phyloP scores from a whole-genome alignment of 2,329 filamentous ascomycete genomes.

The Graphilbum fragrans region DNA sequence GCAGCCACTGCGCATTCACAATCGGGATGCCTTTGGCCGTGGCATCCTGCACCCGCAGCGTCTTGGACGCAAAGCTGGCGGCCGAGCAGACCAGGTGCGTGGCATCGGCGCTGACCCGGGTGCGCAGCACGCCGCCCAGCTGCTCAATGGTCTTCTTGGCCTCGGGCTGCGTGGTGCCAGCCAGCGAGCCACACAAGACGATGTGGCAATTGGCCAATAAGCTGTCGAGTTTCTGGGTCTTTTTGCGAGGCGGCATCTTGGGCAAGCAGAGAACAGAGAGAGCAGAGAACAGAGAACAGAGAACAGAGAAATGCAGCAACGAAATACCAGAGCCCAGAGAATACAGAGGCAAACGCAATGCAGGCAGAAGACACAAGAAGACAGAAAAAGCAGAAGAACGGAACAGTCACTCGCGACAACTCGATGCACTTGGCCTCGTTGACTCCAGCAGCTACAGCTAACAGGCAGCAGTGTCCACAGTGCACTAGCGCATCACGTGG shows the following conservation, averaged over 20 bases:
- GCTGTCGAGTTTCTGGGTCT: not conserved
- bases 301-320: too few relatives aligned
- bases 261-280: too few relatives aligned
- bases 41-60: conserved; percentile 39
- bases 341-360: not conserved
- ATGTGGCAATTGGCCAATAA: conserved; percentile 30
- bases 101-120: conserved; percentile 33
- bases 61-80: conserved; percentile 35
- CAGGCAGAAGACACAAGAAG: not conserved
- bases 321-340: not conserved
- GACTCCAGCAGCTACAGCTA: not conserved
- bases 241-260: conserved; percentile 7
- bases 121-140: conserved; percentile 36
- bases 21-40: conserved; percentile 36
- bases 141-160: conserved; percentile 32
- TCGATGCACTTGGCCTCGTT: too few relatives aligned
- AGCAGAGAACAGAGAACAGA: too few relatives aligned
- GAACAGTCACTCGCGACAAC: not conserved
- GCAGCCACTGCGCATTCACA: conserved; percentile 49
- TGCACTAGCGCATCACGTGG: not conserved
- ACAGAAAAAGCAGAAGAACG: not conserved
- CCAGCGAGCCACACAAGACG: conserved; percentile 49
- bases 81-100: conserved; percentile 47
- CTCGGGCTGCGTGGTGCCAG: conserved; percentile 34
- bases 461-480: not conserved